phyloP scores from a whole-genome alignment of 805 yeast genomes.

The Schwanniomyces occidentalis region DNA sequence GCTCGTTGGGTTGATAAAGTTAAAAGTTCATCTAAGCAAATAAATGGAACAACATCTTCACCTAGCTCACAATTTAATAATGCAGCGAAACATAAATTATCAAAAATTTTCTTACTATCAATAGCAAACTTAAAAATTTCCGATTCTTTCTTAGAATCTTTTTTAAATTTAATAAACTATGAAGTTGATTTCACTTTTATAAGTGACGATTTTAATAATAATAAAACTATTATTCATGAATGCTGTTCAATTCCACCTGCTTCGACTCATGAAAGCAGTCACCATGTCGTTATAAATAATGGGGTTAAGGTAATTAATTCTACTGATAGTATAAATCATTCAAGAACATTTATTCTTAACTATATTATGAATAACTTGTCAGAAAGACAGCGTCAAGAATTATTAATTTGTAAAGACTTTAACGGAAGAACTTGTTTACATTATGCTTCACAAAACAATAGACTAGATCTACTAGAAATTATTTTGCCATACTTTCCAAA shows the following conservation, averaged over 20 bases:
- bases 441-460: slow-evolving; percentile 68
- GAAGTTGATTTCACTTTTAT: slow-evolving; percentile 60
- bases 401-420: slow-evolving; percentile 50
- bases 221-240: slow-evolving; percentile 77
- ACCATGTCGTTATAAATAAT: slow-evolving; percentile 40
- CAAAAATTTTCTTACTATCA: slow-evolving; percentile 72
- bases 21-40: slow-evolving; percentile 21
- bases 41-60: slow-evolving; percentile 3
- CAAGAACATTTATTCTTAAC: slow-evolving; percentile 37
- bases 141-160: slow-evolving; percentile 57
- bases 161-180: slow-evolving; percentile 40
- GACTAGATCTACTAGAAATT: slow-evolving; percentile 43
- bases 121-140: slow-evolving; percentile 65
- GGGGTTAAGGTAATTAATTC: slow-evolving; percentile 43
- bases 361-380: slow-evolving; percentile 27
- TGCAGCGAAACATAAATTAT: slow-evolving; percentile 37
- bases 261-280: slow-evolving; percentile 28
- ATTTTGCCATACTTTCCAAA: slow-evolving; percentile 40
- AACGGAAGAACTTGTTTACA: slow-evolving; percentile 84
- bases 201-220: slow-evolving; percentile 58
- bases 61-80: slow-evolving; percentile 10
- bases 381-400: slow-evolving; percentile 14
- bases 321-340: slow-evolving; percentile 37
- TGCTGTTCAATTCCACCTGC: slow-evolving; percentile 44
- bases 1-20: slow-evolving; percentile 43